Conservation (phyloP, 2,329 filamentous ascomycete genomes). For the Aspergillus caelatus region DNA sequence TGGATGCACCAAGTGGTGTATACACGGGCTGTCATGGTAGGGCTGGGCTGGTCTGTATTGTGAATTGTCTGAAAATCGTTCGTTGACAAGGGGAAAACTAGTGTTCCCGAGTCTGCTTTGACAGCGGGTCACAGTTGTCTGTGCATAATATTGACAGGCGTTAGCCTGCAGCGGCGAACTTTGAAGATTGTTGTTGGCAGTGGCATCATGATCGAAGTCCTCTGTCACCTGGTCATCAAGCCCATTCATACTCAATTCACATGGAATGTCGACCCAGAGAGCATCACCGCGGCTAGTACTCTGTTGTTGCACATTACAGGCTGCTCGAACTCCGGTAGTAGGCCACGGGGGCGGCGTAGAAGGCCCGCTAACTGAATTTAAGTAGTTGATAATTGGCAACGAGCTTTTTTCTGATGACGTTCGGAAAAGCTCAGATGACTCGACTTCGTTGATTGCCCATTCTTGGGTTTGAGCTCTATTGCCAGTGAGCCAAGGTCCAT, state of each 20-base stretch:
- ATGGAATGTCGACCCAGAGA: conserved; percentile 6
- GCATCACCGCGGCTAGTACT: not conserved
- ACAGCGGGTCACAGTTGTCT: conserved; percentile 5
- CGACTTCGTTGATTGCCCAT: conserved; percentile 8
- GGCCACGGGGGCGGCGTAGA: conserved; percentile 14
- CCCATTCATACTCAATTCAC: conserved; percentile 2
- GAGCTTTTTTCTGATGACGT: conserved; percentile 8
- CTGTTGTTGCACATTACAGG: conserved; percentile 9
- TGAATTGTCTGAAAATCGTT: not conserved
- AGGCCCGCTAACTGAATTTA: conserved; percentile 2
- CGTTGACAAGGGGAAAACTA: not conserved
- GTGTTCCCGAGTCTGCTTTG: conserved; percentile 4
- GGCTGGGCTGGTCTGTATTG: not conserved
- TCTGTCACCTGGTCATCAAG: not conserved
- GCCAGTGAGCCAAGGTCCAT: conserved; percentile 1
- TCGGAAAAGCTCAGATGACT: conserved; percentile 1
- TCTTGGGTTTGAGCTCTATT: conserved; percentile 8
- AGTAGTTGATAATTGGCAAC: conserved; percentile 4
- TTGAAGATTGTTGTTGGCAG: conserved; percentile 1
- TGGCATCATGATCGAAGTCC: conserved; percentile 6
- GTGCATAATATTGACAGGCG: not conserved
- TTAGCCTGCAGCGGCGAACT: conserved; percentile 7
- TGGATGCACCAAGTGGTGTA: conserved; percentile 4
- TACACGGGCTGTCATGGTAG: not conserved
- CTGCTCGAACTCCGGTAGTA: not conserved